These are phyloP conservation scores for Luvunga scandens DNA, from an alignment of 345 rosid genomes.

Conservation along the genomic window DNA sequence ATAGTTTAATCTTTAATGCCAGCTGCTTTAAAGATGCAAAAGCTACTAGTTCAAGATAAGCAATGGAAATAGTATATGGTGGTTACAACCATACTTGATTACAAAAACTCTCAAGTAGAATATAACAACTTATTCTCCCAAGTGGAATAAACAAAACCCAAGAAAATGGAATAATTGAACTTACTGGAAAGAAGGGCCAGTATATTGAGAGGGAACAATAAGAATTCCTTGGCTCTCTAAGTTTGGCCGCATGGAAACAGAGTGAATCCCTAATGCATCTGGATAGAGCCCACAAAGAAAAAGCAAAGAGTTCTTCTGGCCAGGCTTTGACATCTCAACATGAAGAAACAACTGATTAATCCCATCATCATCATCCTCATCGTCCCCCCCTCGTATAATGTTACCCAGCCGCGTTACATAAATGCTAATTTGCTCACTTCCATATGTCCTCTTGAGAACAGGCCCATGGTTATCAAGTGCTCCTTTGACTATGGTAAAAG, in stretches of 20 bases:
- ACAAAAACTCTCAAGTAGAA: background rate
- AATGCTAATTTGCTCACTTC: constrained; percentile 67
- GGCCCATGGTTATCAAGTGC: constrained; percentile 70
- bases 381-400: constrained; percentile 40
- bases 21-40: background rate
- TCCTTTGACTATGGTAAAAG: constrained; percentile 63
- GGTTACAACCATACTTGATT: background rate
- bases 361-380: constrained; percentile 59
- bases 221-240: constrained; percentile 33
- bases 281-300: constrained; percentile 92
- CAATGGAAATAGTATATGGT: background rate
- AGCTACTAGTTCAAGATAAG: background rate
- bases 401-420: constrained; percentile 65
- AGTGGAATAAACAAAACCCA: background rate
- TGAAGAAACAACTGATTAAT: constrained; percentile 84
- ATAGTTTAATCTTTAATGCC: background rate
- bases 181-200: constrained; percentile 78
- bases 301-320: constrained; percentile 58
- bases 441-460: constrained; percentile 57
- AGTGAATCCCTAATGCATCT: constrained; percentile 89
- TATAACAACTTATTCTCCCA: background rate
- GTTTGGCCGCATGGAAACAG: constrained; percentile 77
- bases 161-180: constrained; percentile 15
- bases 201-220: constrained; percentile 48
- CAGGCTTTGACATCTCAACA: constrained; percentile 77